Evolutionary conservation across 2,329 filamentous ascomycete species (phyloP).

Genomic region (Penicillium sp.): DNA sequence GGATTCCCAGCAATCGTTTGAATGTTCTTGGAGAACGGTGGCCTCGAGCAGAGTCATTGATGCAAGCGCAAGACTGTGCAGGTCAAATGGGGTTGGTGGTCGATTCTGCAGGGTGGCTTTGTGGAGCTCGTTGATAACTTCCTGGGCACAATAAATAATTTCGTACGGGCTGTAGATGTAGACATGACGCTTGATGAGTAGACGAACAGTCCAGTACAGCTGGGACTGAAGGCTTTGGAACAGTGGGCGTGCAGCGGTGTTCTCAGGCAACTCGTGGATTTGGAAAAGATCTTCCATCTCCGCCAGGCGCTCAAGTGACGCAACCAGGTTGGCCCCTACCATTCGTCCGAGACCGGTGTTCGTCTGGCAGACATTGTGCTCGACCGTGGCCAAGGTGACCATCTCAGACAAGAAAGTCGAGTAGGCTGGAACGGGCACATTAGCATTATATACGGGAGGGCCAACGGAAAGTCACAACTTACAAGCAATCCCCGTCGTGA

Average conservation of each 20-base stretch:
- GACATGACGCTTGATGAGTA: conserved; percentile 45
- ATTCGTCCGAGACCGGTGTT: conserved; percentile 38
- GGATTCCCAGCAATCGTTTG: conserved; percentile 39
- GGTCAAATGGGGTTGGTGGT: conserved; percentile 40
- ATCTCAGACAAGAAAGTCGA: conserved; percentile 39
- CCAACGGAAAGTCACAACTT: conserved; percentile 25
- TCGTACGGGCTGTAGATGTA: conserved; percentile 44
- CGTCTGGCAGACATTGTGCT: conserved; percentile 37
- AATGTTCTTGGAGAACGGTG: conserved; percentile 40
- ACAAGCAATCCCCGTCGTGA: conserved; percentile 40
- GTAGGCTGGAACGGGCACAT: conserved; percentile 26
- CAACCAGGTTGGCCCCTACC: conserved; percentile 36
- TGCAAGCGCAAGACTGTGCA: conserved; percentile 42
- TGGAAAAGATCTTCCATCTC: conserved; percentile 37
- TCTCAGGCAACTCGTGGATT: conserved; percentile 27
- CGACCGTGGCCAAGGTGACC: conserved; percentile 33
- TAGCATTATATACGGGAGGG: not conserved
- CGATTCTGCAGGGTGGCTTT: conserved; percentile 32
- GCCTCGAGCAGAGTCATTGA: conserved; percentile 45
- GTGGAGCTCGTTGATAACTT: conserved; percentile 41
- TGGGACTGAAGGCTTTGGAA: conserved; percentile 41
- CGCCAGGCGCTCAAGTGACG: conserved; percentile 39
- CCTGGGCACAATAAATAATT: conserved; percentile 41
- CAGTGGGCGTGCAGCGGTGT: conserved; percentile 26
- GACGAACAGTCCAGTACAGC: conserved; percentile 43